These are phyloP conservation scores for Russula sp. DNA, from an alignment of 768 basidiomycete genomes.

Conservation along the genomic window DNA sequence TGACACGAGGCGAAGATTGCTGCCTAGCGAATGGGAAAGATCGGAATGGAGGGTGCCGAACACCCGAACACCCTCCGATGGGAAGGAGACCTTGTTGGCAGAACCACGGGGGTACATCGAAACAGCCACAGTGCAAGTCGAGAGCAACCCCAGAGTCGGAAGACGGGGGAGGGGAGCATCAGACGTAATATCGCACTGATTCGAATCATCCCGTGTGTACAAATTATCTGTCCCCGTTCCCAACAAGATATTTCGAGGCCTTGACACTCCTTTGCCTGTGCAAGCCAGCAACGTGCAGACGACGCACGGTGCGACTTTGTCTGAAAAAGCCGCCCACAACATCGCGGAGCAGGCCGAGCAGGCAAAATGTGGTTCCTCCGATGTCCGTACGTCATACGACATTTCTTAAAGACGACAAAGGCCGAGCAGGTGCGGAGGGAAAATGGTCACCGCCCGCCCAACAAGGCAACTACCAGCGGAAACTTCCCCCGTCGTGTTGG, in stretches of 20 bases:
- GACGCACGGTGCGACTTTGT: background rate
- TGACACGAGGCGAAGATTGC: constrained; percentile 4
- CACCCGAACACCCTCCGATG: constrained; percentile 19
- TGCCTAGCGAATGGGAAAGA: constrained; percentile 2
- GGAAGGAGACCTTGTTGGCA: constrained; percentile 16
- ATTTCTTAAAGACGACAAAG: constrained; percentile 11
- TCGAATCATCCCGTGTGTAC: background rate
- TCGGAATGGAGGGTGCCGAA: constrained; percentile 17
- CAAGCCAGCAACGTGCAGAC: background rate
- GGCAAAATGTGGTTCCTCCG: background rate
- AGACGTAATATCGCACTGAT: constrained; percentile 20
- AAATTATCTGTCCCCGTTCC: background rate
- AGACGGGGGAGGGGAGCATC: background rate
- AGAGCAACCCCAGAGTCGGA: constrained; percentile 13
- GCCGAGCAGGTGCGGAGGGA: constrained; percentile 4
- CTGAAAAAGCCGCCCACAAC: no score
- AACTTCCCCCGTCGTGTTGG: background rate
- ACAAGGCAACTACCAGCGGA: constrained; percentile 5
- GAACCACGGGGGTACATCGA: constrained; percentile 20
- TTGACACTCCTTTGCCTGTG: background rate
- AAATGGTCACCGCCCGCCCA: constrained; percentile 7
- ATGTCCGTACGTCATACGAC: constrained; percentile 8
- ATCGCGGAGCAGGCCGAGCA: background rate
- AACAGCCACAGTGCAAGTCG: constrained; percentile 5
- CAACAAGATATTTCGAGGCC: background rate